Percentiles rank a stretch among this genome's conserved stretches.
Conservation (phyloP, 768 basidiomycete genomes). For the Podaxis pistillaris region DNA sequence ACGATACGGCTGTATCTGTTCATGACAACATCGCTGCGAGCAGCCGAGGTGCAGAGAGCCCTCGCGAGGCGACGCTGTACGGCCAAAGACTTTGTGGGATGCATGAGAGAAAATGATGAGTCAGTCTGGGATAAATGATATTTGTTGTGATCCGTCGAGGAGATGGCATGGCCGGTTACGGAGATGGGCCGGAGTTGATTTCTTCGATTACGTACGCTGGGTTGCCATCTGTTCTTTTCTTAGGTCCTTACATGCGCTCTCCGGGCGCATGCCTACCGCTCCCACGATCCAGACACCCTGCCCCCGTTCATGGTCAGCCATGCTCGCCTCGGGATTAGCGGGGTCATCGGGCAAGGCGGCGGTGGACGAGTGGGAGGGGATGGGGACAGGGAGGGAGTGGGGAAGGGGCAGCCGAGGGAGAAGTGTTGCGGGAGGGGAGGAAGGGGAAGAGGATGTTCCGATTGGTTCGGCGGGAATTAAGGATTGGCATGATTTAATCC, state of each 20-base stretch:
- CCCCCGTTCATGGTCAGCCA: conserved; percentile 1
- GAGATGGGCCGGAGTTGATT: conserved; percentile 17
- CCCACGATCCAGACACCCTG: conserved; percentile 45
- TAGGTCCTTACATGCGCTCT: conserved; percentile 44
- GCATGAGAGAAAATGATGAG: conserved; percentile 10
- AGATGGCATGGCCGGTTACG: conserved; percentile 12
- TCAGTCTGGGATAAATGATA: neutral
- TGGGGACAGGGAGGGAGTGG: neutral
- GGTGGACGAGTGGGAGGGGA: neutral
- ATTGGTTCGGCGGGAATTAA: conserved; percentile 64
- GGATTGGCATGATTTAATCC: conserved; percentile 47
- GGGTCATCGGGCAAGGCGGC: neutral
- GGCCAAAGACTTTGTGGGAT: conserved; percentile 22
- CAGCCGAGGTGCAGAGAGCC: conserved; percentile 36
- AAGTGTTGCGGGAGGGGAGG: conserved; percentile 14
- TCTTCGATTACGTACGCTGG: conserved; percentile 42
- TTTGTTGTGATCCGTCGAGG: conserved; percentile 4
- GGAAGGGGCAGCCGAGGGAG: neutral
- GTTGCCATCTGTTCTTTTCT: conserved; percentile 52
- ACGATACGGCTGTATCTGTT: conserved; percentile 77
- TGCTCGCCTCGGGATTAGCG: neutral
- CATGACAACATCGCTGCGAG: conserved; percentile 45
- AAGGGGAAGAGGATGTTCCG: conserved; percentile 49
- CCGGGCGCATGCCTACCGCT: conserved; percentile 47
- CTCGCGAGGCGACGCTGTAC: conserved; percentile 31